A percentile compares a stretch with the other conserved stretches of the same genome.
Evolutionary conservation across 208 protist species (phyloP).

Genomic region (Histomonas meleagridis): DNA sequence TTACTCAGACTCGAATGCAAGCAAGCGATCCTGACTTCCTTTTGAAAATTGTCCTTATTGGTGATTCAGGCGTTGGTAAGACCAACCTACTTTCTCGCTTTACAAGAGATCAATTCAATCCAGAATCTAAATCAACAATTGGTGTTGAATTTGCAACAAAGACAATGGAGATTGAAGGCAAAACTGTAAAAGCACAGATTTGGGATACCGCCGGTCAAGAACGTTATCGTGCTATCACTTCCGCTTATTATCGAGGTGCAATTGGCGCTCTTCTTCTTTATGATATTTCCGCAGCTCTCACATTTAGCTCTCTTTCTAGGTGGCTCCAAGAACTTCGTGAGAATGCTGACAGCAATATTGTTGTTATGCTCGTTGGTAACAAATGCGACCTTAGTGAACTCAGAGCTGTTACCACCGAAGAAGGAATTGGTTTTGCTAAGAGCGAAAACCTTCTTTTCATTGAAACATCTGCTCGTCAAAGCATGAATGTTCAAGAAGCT

Average conservation of each 20-base stretch:
- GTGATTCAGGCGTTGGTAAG: slow-evolving; percentile 54
- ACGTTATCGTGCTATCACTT: slow-evolving; percentile 43
- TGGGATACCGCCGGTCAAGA: slow-evolving; percentile 47
- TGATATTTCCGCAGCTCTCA: slow-evolving; percentile 48
- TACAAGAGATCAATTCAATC: slow-evolving; percentile 51
- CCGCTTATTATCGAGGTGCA: slow-evolving; percentile 43
- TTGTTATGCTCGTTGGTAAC: slow-evolving; percentile 93
- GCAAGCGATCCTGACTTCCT: slow-evolving; percentile 37
- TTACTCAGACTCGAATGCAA: too few relatives aligned
- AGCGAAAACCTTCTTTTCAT: slow-evolving; percentile 74
- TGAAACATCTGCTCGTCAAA: slow-evolving; percentile 90
- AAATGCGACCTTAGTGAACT: slow-evolving; percentile 72
- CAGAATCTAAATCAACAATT: slow-evolving; percentile 53
- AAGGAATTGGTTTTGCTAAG: slow-evolving; percentile 43
- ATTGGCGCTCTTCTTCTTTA: slow-evolving; percentile 26
- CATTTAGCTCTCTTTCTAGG: slow-evolving; percentile 83
- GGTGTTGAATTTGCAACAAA: slow-evolving; percentile 58
- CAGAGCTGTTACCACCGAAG: slow-evolving; percentile 40
- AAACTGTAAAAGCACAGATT: slow-evolving; percentile 54
- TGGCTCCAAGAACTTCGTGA: slow-evolving; percentile 92
- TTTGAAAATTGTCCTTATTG: slow-evolving; percentile 53
- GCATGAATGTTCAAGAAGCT: slow-evolving; percentile 90
- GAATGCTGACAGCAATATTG: slow-evolving; percentile 73
- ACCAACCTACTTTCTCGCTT: slow-evolving; percentile 54
- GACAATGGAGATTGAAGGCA: slow-evolving; percentile 47